Base-by-base conservation (phyloP, 2,329 filamentous ascomycete genomes). In the Hymenoscyphus repandus region DNA sequence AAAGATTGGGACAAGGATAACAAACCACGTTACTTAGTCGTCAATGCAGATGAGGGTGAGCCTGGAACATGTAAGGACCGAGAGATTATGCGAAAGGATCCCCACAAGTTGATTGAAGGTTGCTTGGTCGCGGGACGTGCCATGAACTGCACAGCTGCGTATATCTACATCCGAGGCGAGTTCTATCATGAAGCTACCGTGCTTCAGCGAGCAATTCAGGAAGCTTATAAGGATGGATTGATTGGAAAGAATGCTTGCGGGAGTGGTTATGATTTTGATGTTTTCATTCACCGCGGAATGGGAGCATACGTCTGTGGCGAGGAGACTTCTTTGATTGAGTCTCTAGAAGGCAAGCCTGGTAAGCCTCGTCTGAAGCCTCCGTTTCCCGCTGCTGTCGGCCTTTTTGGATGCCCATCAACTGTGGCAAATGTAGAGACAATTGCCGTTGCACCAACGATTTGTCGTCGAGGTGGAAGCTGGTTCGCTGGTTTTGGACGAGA, bases 61-160 rank as follows among this genome's bases (percentile, higher is more conserved):
- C 93, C 93, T 30, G 93, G 93, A 71, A 99, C 93, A 48, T 99
- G 93, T 85, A 99, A 99, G 77, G 93, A 99, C 72, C 86, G 93
- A 68, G 93, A 99, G 73, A 99, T 99, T 63, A 99, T 99, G 93
- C 90, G 93, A 74, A 99, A 99, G 76, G 93, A 99, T 70, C 93
- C 93, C 57, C 93, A 99, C 79, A 99, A 99, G 80, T 87, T 99
- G 59, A 78, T 99, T 67, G 93, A 99, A 75, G 93, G 93, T 69
- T 99, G 93, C 72, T 78, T 99, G 58, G 86, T 99, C 44, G 90
- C 93, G 61, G 93, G 93, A 47, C 87, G 93, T 68, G 91, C 93
- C 68, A 99, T 99, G 93, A 99, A 99, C 75, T 93, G 91, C 67
- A 93, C 89, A 43, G 93, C 93, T 53, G 93, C 93, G 61, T 99